Percentiles rank a stretch among this genome's conserved stretches.
phyloP scores from a whole-genome alignment of 75 land plant genomes.

The Cunninghamia lanceolata region DNA sequence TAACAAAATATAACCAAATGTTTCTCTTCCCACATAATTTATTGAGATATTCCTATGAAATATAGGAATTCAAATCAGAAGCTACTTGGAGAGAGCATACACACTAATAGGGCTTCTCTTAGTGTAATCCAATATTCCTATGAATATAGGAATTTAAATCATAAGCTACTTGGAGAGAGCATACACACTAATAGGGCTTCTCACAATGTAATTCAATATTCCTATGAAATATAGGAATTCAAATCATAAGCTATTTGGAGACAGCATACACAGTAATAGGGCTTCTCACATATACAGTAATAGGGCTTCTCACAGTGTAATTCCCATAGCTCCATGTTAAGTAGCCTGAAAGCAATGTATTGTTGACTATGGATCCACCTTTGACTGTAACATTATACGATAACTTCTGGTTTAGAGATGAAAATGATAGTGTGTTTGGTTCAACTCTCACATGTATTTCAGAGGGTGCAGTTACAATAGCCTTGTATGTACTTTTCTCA shows the following conservation, averaged over 20 bases:
- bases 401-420: constrained; percentile 35
- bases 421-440: constrained; percentile 52
- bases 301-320: constrained; percentile 57
- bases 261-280: background rate
- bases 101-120: constrained; percentile 49
- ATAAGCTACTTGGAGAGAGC: no score
- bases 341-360: constrained; percentile 14
- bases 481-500: constrained; percentile 45
- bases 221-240: no score
- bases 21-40: no score
- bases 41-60: no score
- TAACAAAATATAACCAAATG: no score
- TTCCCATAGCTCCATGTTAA: constrained; percentile 57
- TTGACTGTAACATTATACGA: constrained; percentile 39
- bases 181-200: constrained; percentile 46
- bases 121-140: no score
- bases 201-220: background rate
- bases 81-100: no score
- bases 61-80: no score
- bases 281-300: constrained; percentile 13
- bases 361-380: background rate
- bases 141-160: no score
- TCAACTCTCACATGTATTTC: constrained; percentile 36
- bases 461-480: constrained; percentile 25
- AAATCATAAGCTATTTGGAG: background rate